phyloP scores from a whole-genome alignment of 306 rosid species.

The Cajanus cajan region DNA sequence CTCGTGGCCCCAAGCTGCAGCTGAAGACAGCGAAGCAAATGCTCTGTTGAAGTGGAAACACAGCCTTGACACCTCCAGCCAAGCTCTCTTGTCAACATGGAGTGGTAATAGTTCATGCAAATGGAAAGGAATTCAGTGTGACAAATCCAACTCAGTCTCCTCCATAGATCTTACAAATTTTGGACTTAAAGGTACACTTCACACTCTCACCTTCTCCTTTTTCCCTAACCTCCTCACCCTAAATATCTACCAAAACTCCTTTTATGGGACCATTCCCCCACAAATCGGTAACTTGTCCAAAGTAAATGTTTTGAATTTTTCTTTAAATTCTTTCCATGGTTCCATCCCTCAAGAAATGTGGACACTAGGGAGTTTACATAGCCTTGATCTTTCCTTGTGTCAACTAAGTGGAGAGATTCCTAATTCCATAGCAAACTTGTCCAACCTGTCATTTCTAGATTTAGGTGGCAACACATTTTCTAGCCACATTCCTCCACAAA shows the following conservation, averaged over 20 bases:
- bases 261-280: conserved; percentile 35
- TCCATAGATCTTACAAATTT: not conserved
- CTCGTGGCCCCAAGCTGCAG: not conserved
- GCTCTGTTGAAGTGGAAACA: conserved; percentile 34
- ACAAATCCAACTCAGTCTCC: conserved; percentile 2
- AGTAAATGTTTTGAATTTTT: conserved; percentile 27
- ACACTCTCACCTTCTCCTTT: conserved; percentile 31
- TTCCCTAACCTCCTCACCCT: conserved; percentile 25
- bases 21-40: conserved; percentile 21
- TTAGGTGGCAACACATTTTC: not conserved
- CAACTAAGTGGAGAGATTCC: conserved; percentile 21
- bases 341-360: conserved; percentile 33
- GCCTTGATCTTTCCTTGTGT: conserved; percentile 6
- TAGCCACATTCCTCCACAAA: conserved; percentile 18
- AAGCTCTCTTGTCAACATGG: conserved; percentile 31
- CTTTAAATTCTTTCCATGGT: conserved; percentile 22
- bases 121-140: conserved; percentile 30
- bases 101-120: conserved; percentile 11
- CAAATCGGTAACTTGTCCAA: conserved; percentile 28
- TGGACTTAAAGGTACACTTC: conserved; percentile 36
- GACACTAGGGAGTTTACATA: conserved; percentile 13
- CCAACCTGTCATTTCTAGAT: conserved; percentile 27
- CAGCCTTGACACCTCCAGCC: conserved; percentile 25
- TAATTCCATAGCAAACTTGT: conserved; percentile 30
- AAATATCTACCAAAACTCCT: not conserved